Evolutionary conservation across 192 early-diverging fungal genomes (phyloP), one percentile per base, ranked within the genome.

Genomic region (Backusella psychrophila): DNA sequence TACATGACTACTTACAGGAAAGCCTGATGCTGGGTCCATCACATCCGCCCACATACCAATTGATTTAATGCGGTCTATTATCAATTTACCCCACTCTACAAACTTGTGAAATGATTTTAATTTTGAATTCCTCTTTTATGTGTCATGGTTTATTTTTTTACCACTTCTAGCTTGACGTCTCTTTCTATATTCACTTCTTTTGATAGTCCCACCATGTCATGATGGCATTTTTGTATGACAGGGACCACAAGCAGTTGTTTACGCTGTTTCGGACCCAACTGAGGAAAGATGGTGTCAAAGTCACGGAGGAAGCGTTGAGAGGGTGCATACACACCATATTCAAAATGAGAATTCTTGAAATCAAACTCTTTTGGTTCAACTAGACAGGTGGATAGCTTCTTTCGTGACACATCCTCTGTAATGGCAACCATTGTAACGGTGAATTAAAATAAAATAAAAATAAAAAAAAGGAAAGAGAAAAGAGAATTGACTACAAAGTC

Each of bases 21-120:
- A 94, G 6, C 96, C 96, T 19, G 94, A 95, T 56, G 94, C 93
- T 21, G 96, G 96, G 78, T 98, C 96, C 41, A 94, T 96, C 49
- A 96, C 80, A 81, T 98, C 96, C 0, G 93, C 93, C 95, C 95
- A 98, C 86, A 90, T 87, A 6, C 91, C 93, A 35, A 80, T 70
- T 21, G 82, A 72, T 44, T 83, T 80, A 33, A 95, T 79, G 6
- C 85, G 79, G 6, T 84, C 56, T 35, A 91, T 86, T 4, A 95
- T 75, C 19, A 81, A 78, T 49, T 85, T 86, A 23, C 89, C 92
- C 92, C 92, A 95, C 21, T 85, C 78, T 69, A 93, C 86, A 80
- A 95, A 95, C 89, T 93, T 33, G 33, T 33, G 3, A 33, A 33
- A 33, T 33, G 2, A 33, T 33, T 33, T 33, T 33, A 33, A 33